Percentiles rank a stretch among this genome's conserved stretches.
These are phyloP conservation scores for Boletus reticulatus DNA, from an alignment of 768 basidiomycete species.

Conservation along the genomic window DNA sequence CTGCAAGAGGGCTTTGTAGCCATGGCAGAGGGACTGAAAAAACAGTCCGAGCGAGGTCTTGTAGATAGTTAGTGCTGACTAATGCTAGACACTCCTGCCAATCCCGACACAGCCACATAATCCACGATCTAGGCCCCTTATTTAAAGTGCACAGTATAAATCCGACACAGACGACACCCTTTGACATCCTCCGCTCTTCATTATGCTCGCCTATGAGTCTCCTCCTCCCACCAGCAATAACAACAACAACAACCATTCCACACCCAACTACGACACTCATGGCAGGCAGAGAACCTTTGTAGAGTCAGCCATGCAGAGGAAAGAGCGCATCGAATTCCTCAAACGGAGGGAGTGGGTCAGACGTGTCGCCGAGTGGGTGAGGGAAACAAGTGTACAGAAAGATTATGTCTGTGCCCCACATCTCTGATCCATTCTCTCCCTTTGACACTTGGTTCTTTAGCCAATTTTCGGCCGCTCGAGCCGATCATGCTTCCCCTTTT, in stretches of 20 bases:
- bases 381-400: constrained; percentile 29
- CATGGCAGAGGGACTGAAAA: constrained; percentile 58
- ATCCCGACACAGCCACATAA: constrained; percentile 25
- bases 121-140: constrained; percentile 23
- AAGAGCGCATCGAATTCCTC: constrained; percentile 51
- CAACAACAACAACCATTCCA: constrained; percentile 20
- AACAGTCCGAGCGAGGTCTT: constrained; percentile 38
- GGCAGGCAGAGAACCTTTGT: constrained; percentile 44
- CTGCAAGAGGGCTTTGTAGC: constrained; percentile 47
- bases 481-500: constrained; percentile 7
- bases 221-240: constrained; percentile 13
- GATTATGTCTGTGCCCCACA: constrained; percentile 12
- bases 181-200: constrained; percentile 1
- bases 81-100: constrained; percentile 22
- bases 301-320: constrained; percentile 46
- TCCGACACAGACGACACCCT: constrained; percentile 11
- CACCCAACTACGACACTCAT: constrained; percentile 37
- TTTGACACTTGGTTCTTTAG: constrained; percentile 7
- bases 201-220: constrained; percentile 21
- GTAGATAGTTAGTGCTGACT: constrained; percentile 11
- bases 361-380: constrained; percentile 38
- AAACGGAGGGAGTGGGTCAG: constrained; percentile 45
- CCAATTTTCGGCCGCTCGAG: constrained; percentile 17
- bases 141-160: constrained; percentile 11
- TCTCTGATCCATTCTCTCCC: background rate